phyloP scores from a whole-genome alignment of 140 eudicot genomes.

The Oenanthe javanica region DNA sequence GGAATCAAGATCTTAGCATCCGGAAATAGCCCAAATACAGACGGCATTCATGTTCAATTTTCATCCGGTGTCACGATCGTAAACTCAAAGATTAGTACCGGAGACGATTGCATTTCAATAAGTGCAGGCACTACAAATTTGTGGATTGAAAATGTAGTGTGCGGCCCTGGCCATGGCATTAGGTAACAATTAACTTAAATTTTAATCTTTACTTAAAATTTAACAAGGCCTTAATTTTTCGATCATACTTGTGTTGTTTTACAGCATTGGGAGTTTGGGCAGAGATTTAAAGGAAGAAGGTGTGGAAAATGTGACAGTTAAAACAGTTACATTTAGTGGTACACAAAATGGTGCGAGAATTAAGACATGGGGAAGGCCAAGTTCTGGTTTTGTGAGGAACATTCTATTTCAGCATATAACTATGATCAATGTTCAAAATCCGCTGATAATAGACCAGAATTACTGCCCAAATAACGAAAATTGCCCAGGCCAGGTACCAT shows the following conservation, averaged over 20 bases:
- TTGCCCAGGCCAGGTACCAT: conserved; percentile 60
- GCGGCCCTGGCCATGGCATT: conserved; percentile 3
- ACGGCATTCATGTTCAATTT: conserved; percentile 2
- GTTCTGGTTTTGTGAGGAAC: conserved; percentile 45
- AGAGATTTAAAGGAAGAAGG: conserved; percentile 47
- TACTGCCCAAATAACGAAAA: conserved; percentile 47
- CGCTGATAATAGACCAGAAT: conserved; percentile 67
- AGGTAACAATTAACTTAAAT: not conserved
- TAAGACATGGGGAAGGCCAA: conserved; percentile 70
- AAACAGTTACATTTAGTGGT: conserved; percentile 25
- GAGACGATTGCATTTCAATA: not conserved
- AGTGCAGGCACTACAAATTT: not conserved
- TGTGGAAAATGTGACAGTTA: conserved; percentile 64
- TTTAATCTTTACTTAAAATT: too few species aligned
- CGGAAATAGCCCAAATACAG: not conserved
- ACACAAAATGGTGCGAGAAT: conserved; percentile 68
- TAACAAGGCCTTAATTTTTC: too few species aligned
- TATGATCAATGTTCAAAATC: conserved; percentile 58
- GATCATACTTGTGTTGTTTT: not conserved
- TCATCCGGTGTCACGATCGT: not conserved
- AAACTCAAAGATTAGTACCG: not conserved
- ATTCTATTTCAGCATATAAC: conserved; percentile 39
- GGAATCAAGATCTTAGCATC: conserved; percentile 5
- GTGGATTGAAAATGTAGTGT: not conserved
- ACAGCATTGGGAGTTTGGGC: conserved; percentile 70